phyloP scores from a whole-genome alignment of 1,284 basidiomycete species.

The Rhodotorula sp. region DNA sequence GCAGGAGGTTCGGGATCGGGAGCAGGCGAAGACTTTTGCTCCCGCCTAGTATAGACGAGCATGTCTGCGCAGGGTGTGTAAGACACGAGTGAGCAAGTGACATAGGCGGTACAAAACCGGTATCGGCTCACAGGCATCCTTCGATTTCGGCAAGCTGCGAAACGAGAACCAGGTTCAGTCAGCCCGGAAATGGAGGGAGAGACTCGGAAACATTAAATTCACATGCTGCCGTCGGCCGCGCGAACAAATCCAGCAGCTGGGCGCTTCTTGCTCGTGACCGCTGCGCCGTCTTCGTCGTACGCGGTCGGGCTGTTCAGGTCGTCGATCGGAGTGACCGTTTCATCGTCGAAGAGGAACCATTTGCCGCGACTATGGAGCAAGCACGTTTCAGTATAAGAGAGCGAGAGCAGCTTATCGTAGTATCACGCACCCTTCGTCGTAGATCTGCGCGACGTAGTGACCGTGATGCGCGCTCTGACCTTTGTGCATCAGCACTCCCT shows the following conservation, averaged over 20 bases:
- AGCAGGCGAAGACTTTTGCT: not conserved
- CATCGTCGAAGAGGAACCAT: slow-evolving; percentile 92
- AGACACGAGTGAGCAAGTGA: not conserved
- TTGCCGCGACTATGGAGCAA: slow-evolving; percentile 57
- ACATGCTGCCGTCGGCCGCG: slow-evolving; percentile 17
- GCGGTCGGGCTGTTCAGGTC: slow-evolving; percentile 38
- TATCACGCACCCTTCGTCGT: slow-evolving; percentile 68
- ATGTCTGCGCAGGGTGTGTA: slow-evolving; percentile 64
- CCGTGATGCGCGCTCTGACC: slow-evolving; percentile 84
- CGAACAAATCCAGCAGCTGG: slow-evolving; percentile 14
- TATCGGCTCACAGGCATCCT: slow-evolving; percentile 39
- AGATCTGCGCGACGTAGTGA: slow-evolving; percentile 86
- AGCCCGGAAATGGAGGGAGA: no score
- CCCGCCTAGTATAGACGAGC: slow-evolving; percentile 71
- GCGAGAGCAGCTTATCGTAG: slow-evolving; percentile 1
- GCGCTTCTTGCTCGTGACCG: slow-evolving; percentile 34
- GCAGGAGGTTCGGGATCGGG: slow-evolving; percentile 54
- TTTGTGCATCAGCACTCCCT: slow-evolving; percentile 78
- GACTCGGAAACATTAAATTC: not conserved
- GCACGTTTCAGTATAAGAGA: slow-evolving; percentile 3
- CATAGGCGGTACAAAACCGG: not conserved
- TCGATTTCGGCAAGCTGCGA: slow-evolving; percentile 34
- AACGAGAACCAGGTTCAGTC: not conserved
- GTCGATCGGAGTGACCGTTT: slow-evolving; percentile 49
- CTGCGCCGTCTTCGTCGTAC: slow-evolving; percentile 32